Percentiles rank a stretch among this genome's conserved stretches.
These are phyloP conservation scores for Cryptococcus deneoformans DNA, from an alignment of 1,284 basidiomycete species.

Conservation along the genomic window DNA sequence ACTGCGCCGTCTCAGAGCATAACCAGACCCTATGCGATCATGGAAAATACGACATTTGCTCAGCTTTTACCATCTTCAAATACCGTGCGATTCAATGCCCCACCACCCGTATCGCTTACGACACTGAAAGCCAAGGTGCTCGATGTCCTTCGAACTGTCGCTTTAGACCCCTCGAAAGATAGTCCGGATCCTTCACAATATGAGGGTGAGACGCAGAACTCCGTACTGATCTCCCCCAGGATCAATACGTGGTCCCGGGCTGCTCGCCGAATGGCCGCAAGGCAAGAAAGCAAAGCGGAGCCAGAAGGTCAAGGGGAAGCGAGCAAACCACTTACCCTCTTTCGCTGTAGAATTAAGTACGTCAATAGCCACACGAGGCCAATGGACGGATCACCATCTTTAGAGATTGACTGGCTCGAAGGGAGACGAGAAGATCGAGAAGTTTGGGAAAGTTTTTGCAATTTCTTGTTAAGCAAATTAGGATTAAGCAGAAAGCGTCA, in stretches of 20 bases:
- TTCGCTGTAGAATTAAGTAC: background rate
- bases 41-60: conserved; percentile 54
- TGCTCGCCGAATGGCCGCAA: conserved; percentile 56
- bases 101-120: conserved; percentile 46
- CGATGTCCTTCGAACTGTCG: conserved; percentile 14
- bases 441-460: conserved; percentile 60
- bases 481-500: conserved; percentile 17
- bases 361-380: background rate
- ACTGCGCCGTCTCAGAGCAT: conserved; percentile 14
- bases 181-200: background rate
- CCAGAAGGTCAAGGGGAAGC: background rate
- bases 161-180: conserved; percentile 40
- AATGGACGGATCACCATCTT: background rate
- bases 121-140: conserved; percentile 30
- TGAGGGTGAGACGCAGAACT: background rate
- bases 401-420: conserved; percentile 55
- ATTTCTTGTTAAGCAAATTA: conserved; percentile 56
- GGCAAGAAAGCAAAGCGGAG: conserved; percentile 10
- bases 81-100: conserved; percentile 26
- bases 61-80: conserved; percentile 55
- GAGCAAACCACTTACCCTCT: background rate
- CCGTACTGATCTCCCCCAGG: conserved; percentile 25
- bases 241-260: conserved; percentile 71
- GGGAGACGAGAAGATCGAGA: conserved; percentile 51
- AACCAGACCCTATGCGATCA: conserved; percentile 26